Evolutionary conservation across 2,329 filamentous ascomycete species (phyloP).

Genomic region (Mycogone perniciosa): DNA sequence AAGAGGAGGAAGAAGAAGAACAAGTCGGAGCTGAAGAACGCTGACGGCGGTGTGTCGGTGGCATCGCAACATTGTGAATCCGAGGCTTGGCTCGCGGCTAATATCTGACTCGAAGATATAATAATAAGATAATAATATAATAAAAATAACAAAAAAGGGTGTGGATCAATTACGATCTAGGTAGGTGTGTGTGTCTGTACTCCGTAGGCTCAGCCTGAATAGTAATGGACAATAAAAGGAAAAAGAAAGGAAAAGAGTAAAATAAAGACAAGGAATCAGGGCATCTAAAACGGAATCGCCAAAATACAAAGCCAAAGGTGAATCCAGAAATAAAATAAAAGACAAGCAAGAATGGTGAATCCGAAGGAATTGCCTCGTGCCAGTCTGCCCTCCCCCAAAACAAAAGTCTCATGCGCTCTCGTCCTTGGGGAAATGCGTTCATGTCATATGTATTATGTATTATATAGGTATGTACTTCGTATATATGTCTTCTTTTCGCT

Average conservation of each 20-base stretch:
- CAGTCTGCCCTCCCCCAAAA: too few species aligned
- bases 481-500: too few species aligned
- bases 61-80: not conserved
- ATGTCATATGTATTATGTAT: too few species aligned
- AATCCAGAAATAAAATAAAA: not conserved
- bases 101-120: not conserved
- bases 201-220: too few species aligned
- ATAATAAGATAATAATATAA: not conserved
- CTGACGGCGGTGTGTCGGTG: not conserved
- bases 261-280: conserved; percentile 1
- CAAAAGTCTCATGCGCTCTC: too few species aligned
- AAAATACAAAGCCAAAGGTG: not conserved
- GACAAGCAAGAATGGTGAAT: not conserved
- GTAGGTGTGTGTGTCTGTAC: too few species aligned
- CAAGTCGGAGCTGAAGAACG: not conserved
- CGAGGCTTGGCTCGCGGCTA: not conserved
- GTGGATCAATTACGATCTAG: too few species aligned
- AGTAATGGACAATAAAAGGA: too few species aligned
- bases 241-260: not conserved
- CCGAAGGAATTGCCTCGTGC: too few species aligned
- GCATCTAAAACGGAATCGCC: not conserved
- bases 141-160: not conserved
- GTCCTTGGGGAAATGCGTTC: too few species aligned
- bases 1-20: not conserved
- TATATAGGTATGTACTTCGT: too few species aligned